phyloP scores from a whole-genome alignment of 257 asterid species.

The Jaltomata sinuosa region DNA sequence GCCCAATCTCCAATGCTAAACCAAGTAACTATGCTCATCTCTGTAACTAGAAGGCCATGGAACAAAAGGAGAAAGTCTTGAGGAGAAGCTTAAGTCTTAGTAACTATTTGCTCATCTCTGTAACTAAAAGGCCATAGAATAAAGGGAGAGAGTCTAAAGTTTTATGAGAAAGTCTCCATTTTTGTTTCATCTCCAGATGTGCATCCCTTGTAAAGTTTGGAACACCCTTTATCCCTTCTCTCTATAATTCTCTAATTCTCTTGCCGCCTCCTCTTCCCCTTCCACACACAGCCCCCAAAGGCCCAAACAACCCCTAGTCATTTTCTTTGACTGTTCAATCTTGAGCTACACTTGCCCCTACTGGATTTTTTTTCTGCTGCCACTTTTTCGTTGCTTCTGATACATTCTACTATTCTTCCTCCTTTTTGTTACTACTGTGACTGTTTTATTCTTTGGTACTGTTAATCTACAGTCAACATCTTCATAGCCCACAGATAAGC shows the following conservation, averaged over 20 bases:
- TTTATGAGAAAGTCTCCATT: neutral
- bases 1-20: neutral
- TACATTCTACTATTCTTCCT: neutral
- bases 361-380: neutral
- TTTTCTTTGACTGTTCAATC: neutral
- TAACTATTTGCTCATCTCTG: neutral
- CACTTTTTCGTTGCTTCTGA: neutral
- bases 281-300: neutral
- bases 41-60: neutral
- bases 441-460: neutral
- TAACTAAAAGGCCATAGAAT: neutral
- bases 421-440: neutral
- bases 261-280: too few relatives aligned
- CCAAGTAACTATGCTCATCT: neutral
- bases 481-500: neutral
- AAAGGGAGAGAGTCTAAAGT: neutral
- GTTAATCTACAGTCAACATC: neutral
- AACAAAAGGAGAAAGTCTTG: neutral
- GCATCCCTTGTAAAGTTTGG: neutral
- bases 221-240: neutral
- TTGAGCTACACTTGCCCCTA: neutral
- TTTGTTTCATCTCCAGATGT: neutral
- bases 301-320: neutral
- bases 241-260: neutral
- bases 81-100: too few relatives aligned